Base-by-base conservation (phyloP, 257 asterid genomes). In the Asclepias syriaca region DNA sequence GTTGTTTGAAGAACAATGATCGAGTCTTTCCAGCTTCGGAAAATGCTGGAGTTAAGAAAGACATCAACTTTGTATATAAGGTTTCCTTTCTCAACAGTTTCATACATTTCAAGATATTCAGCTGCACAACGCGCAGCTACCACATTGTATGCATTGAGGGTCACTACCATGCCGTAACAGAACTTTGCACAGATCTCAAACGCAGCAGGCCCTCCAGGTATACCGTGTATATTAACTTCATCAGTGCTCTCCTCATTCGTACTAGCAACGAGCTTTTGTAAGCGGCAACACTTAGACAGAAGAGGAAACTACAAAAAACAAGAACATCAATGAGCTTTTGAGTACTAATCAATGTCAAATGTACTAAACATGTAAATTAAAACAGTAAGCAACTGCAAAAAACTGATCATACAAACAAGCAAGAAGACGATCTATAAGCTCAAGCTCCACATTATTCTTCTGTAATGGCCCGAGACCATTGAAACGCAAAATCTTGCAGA, bases 11-110 rank as follows among this genome's bases (percentile, higher is more conserved):
- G 96, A n/a, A 87, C 98, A 19, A 90, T 92, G 21, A 92, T 85
- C 14, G 98, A 85, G 83, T 92, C 98, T 81, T 92, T 92, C 98
- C 98, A 92, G 77, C 96, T 88, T n/a, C 92, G 81, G 79, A 90
- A 86, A 77, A 92, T 79, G 82, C 96, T 87, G 11, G 97, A 92
- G 24, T 78, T 85, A 22, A 92, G 88, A 74, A 92, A 92, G 68
- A 92, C 91, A 21, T 90, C 97, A 16, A 90, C 84, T 78, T 92
- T 92, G 91, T 88, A 88, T 14, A 85, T 70, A 64, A 92, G 96
- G 63, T 92, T 92, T 71, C 98, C 98, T 72, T 88, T 90, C 58
- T 92, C 98, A 2, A 83, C 79, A 7, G 87, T 78, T 77, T 92
- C 98, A 53, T 82, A 78, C 98, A 92, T 92, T 81, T 87, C 96